phyloP scores from a whole-genome alignment of 2,329 filamentous ascomycete species.

The Hypoxylon sp. region DNA sequence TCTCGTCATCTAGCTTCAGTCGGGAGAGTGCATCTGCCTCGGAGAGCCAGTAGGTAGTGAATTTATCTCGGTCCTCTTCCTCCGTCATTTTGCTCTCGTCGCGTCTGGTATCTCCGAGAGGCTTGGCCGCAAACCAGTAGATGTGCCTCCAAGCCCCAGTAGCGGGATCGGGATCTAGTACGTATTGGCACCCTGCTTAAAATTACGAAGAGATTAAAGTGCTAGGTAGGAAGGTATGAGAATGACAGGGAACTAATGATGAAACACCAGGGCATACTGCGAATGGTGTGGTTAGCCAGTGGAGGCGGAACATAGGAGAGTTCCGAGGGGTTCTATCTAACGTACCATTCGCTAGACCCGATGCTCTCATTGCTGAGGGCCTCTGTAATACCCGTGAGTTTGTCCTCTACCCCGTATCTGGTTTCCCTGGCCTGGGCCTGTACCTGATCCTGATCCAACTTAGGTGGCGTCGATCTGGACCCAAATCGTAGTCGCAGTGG shows the following conservation, averaged over 20 bases:
- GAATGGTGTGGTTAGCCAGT: conserved; percentile 26
- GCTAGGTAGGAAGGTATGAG: not conserved
- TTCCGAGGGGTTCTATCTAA: conserved; percentile 12
- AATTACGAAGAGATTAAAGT: not conserved
- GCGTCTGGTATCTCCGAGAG: conserved; percentile 43
- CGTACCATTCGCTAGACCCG: conserved; percentile 52
- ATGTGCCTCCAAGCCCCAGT: conserved; percentile 49
- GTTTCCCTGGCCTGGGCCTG: conserved; percentile 31
- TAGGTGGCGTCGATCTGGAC: conserved; percentile 60
- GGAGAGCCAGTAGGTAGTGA: conserved; percentile 51
- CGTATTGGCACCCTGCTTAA: conserved; percentile 22
- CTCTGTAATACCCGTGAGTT: conserved; percentile 48
- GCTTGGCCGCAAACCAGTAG: conserved; percentile 49
- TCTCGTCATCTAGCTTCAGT: conserved; percentile 53
- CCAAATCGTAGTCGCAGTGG: conserved; percentile 59
- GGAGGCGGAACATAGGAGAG: not conserved
- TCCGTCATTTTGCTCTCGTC: conserved; percentile 50
- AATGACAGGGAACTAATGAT: conserved; percentile 1
- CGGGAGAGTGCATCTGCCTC: conserved; percentile 48
- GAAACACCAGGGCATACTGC: conserved; percentile 44
- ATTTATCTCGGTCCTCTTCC: conserved; percentile 50
- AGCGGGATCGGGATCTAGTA: conserved; percentile 53
- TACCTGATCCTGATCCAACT: conserved; percentile 32
- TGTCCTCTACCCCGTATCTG: conserved; percentile 46
- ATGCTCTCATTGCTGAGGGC: conserved; percentile 51